phyloP scores from a whole-genome alignment of 768 basidiomycete genomes.

The Phlebiopsis gigantea region DNA sequence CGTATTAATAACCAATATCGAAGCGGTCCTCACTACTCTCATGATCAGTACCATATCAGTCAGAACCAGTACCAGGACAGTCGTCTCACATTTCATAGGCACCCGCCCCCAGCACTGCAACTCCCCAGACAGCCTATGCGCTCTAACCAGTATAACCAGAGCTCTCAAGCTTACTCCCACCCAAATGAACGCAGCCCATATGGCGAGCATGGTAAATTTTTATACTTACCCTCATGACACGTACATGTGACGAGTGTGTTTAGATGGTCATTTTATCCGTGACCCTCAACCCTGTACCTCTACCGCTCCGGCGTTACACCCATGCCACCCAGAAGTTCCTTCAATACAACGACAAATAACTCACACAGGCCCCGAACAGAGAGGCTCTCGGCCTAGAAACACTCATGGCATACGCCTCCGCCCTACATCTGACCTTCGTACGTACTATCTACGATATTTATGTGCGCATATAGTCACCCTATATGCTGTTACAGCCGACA shows the following conservation, averaged over 20 bases:
- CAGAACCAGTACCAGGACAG: background rate
- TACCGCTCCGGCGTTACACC: background rate
- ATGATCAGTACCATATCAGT: constrained; percentile 2
- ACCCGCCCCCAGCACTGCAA: background rate
- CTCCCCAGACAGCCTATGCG: background rate
- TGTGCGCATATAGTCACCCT: background rate
- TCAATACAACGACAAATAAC: background rate
- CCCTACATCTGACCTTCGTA: constrained; percentile 71
- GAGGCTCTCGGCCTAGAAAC: constrained; percentile 29
- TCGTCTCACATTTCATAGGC: background rate
- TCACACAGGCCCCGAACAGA: background rate
- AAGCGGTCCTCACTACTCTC: background rate
- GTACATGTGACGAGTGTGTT: background rate
- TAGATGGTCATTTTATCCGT: background rate
- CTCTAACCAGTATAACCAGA: background rate
- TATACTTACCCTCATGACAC: background rate
- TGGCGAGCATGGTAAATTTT: background rate
- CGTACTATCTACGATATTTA: constrained; percentile 15
- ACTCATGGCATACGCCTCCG: constrained; percentile 48
- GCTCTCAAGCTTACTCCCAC: background rate
- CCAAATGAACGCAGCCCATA: background rate
- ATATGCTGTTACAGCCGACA: constrained; percentile 52
- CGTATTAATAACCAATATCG: constrained; percentile 13
- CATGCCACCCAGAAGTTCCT: background rate
- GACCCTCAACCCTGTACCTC: background rate